Evolutionary conservation across 306 rosid genomes (phyloP).

Genomic region (Lagenaria siceraria): DNA sequence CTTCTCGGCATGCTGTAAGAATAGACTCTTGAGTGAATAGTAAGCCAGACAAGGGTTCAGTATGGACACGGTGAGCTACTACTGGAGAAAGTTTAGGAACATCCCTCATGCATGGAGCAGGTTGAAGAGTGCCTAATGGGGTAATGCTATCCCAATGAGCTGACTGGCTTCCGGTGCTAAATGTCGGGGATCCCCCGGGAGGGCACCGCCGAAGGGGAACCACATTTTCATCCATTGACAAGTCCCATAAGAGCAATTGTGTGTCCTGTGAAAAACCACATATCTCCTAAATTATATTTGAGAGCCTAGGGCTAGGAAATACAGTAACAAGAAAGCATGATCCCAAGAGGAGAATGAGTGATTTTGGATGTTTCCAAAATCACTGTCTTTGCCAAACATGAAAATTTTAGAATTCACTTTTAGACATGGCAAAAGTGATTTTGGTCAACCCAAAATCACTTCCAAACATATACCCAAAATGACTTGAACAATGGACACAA

Average conservation of each 20-base stretch:
- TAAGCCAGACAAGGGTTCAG: slow-evolving; percentile 85
- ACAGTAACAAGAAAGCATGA: background rate
- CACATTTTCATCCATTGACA: slow-evolving; percentile 79
- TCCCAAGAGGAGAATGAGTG: background rate
- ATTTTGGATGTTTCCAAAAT: too few species aligned
- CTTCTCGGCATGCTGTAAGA: slow-evolving; percentile 89
- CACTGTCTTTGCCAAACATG: too few species aligned
- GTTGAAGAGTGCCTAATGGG: slow-evolving; percentile 76
- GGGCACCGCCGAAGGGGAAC: slow-evolving; percentile 77
- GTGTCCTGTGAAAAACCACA: slow-evolving; percentile 49
- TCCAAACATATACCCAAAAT: too few species aligned
- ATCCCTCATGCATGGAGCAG: slow-evolving; percentile 85
- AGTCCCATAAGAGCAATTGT: slow-evolving; percentile 89
- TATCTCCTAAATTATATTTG: background rate
- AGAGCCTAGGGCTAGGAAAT: background rate
- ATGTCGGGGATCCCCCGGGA: slow-evolving; percentile 91
- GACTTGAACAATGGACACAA: too few species aligned
- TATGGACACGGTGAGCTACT: slow-evolving; percentile 81
- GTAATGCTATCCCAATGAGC: slow-evolving; percentile 76
- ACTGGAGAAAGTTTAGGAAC: slow-evolving; percentile 78
- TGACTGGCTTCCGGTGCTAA: slow-evolving; percentile 87
- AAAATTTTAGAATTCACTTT: too few species aligned
- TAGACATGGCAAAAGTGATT: too few species aligned
- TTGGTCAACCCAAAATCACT: too few species aligned
- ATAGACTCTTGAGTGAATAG: slow-evolving; percentile 75